Percentiles rank a stretch among this genome's conserved stretches.
Conservation (phyloP, 495 filamentous ascomycete genomes). For the Tuber umbilicatum region DNA sequence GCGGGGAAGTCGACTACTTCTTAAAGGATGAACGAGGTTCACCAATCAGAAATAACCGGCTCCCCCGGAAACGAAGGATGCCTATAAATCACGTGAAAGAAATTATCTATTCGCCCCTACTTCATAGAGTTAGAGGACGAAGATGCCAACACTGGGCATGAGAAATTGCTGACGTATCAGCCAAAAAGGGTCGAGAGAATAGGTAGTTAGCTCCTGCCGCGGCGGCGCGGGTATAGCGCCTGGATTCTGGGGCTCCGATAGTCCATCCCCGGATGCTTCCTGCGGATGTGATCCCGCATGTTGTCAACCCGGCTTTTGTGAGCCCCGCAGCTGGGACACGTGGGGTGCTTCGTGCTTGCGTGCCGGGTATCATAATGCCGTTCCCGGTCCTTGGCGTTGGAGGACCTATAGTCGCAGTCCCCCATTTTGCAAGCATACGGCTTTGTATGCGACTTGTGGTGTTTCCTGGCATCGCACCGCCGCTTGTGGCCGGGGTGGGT, state of each 20-base stretch:
- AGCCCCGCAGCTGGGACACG: background rate
- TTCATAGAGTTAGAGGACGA: background rate
- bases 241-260: background rate
- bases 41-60: background rate
- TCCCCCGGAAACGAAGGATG: background rate
- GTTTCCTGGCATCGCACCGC: slow-evolving; percentile 12
- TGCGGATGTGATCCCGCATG: background rate
- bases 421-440: slow-evolving; percentile 10
- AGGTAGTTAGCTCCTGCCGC: background rate
- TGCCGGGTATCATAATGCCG: slow-evolving; percentile 25
- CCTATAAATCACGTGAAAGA: slow-evolving; percentile 4
- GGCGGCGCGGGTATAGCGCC: background rate
- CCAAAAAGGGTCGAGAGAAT: background rate
- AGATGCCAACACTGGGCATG: background rate
- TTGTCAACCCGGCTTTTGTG: background rate
- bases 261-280: background rate
- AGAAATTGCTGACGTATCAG: slow-evolving; percentile 1
- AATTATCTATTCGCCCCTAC: background rate
- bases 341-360: background rate
- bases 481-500: background rate
- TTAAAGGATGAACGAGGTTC: background rate
- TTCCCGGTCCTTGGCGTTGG: slow-evolving; percentile 28
- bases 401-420: background rate
- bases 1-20: background rate
- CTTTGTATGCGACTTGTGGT: slow-evolving; percentile 20